Conservation (phyloP, 148 eudicot genomes). For the Diospyros lotus region DNA sequence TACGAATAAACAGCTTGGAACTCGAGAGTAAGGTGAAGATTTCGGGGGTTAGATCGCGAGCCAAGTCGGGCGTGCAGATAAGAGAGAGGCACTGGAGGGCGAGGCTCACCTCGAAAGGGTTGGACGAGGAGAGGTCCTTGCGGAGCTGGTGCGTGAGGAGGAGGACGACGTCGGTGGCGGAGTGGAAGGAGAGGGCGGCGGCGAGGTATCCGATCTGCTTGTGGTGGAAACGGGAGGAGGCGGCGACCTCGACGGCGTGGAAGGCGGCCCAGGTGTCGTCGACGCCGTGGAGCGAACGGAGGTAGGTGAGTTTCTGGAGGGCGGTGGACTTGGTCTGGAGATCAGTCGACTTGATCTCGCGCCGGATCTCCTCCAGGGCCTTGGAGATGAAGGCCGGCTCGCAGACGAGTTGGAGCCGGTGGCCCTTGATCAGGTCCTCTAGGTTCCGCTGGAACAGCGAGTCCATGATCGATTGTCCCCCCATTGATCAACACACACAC, state of each 20-base stretch:
- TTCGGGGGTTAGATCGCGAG: slow-evolving; percentile 72
- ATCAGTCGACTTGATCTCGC: slow-evolving; percentile 77
- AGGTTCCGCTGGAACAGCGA: slow-evolving; percentile 64
- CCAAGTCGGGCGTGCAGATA: slow-evolving; percentile 56
- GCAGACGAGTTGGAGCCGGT: slow-evolving; percentile 47
- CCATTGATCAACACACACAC: neutral
- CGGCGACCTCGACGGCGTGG: slow-evolving; percentile 66
- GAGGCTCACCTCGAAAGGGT: slow-evolving; percentile 55
- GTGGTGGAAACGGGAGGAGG: slow-evolving; percentile 43
- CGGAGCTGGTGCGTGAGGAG: slow-evolving; percentile 74
- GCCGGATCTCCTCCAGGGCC: slow-evolving; percentile 55
- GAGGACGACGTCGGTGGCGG: slow-evolving; percentile 59
- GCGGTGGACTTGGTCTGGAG: slow-evolving; percentile 70
- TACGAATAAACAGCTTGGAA: slow-evolving; percentile 48
- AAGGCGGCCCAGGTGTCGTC: slow-evolving; percentile 70
- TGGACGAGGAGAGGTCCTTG: slow-evolving; percentile 60
- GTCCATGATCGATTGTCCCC: slow-evolving; percentile 55
- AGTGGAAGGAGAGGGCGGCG: slow-evolving; percentile 51
- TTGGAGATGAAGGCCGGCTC: slow-evolving; percentile 57
- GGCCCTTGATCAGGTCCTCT: slow-evolving; percentile 69
- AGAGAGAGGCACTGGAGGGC: slow-evolving; percentile 55
- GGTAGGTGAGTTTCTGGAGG: slow-evolving; percentile 67
- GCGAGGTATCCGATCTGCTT: slow-evolving; percentile 70
- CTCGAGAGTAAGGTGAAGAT: slow-evolving; percentile 46
- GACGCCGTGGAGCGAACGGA: slow-evolving; percentile 42